Evolutionary conservation across 768 basidiomycete species (phyloP).

Genomic region (Trametopsis cervina): DNA sequence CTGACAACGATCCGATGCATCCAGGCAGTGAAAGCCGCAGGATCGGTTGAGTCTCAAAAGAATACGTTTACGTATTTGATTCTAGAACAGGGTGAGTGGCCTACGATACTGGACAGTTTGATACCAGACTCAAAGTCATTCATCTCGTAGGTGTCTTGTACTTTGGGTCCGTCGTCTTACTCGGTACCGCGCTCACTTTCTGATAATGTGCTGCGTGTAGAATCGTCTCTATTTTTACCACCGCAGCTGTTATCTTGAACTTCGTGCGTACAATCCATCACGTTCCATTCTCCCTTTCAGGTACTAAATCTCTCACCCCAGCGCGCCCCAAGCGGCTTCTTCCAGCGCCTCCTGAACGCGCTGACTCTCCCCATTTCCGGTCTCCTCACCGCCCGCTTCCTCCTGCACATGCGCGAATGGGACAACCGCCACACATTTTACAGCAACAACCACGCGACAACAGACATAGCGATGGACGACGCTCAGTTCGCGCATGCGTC

Average conservation of each 20-base stretch:
- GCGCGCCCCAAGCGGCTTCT: conserved; percentile 6
- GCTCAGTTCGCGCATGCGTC: neutral
- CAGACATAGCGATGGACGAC: no score
- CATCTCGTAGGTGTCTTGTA: neutral
- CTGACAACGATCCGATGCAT: conserved; percentile 15
- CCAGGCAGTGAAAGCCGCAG: conserved; percentile 11
- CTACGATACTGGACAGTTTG: neutral
- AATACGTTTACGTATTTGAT: neutral
- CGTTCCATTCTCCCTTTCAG: no score
- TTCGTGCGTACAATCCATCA: conserved; percentile 5
- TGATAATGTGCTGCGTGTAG: neutral
- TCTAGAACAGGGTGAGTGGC: neutral
- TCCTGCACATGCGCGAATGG: conserved; percentile 12
- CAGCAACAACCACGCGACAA: no score
- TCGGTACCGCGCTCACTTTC: neutral
- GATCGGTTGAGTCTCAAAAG: neutral
- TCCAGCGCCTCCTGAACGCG: conserved; percentile 14
- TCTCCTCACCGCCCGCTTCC: conserved; percentile 14
- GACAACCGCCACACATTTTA: neutral
- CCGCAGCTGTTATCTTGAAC: conserved; percentile 13
- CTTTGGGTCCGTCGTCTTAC: neutral
- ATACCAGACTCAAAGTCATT: neutral
- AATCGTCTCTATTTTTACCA: conserved; percentile 9
- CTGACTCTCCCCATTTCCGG: conserved; percentile 14
- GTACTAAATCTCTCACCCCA: no score